Base-by-base conservation (phyloP, 371 early-diverging fungal genomes). In the Smittium culicis region DNA sequence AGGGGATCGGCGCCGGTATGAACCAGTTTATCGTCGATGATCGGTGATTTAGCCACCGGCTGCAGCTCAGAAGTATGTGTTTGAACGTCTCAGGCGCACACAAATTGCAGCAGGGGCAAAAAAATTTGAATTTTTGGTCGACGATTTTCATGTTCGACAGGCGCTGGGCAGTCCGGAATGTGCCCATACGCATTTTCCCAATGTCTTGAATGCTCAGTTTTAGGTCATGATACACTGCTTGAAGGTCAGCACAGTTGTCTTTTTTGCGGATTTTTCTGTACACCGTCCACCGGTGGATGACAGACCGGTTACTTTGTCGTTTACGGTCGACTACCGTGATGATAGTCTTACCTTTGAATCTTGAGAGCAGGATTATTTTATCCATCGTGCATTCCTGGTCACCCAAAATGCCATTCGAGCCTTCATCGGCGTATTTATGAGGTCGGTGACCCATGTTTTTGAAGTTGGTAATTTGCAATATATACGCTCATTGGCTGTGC, bases 1-100 rank as follows among this genome's bases (percentile, higher is more conserved):
- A n/a, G 14, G 8, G 57, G 27, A 3, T 27, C 14, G 27, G 57
- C 5, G 8, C 27, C 5, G 57, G 27, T n/a, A 57, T 57, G 57
- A n/a, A 57, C 3, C 27, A 16, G 3, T 27, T 57, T 14, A 57
- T 57, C 27, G 57, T 57, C 27, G 3, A 3, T 57, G 11, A 16
- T 57, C 30, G 5, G 8, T 28, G 8, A 16, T 30, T 35, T 5
- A 11, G 8, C 62, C 62, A 62, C 17, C 25, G 3, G 11, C 3
- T 62, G 25, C 62, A 30, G 30, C 30, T 30, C 62, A 62, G 25
- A 28, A 62, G 25, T 35, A 62, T 62, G 32, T 62, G 62, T 2
- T 32, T 31, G 30, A 32, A 8, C 17, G 62, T 27, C 25, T 62
- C 62, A 24, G 27, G 14, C 24, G 17, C 35, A 62, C 30, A 8